Percentiles rank a stretch among this genome's conserved stretches.
Conservation (phyloP, 1,139 yeast species). For the Hemisphaericaspora subhashii region DNA sequence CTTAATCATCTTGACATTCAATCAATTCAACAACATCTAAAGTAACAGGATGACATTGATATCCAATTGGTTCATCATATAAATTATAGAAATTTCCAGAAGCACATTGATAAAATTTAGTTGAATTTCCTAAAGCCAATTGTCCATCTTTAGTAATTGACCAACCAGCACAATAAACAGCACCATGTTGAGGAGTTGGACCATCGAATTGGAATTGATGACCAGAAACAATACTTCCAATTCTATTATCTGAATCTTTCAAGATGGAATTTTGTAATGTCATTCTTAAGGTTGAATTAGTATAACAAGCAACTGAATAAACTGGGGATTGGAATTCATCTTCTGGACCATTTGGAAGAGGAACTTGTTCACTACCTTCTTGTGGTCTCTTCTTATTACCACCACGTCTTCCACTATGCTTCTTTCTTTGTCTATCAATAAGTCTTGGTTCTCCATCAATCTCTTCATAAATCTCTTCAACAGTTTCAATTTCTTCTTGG, state of each 20-base stretch:
- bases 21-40: conserved; percentile 38
- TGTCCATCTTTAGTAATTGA: conserved; percentile 36
- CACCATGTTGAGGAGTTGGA: conserved; percentile 44
- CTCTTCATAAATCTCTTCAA: conserved; percentile 15
- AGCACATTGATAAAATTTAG: conserved; percentile 43
- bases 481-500: conserved; percentile 6
- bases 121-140: conserved; percentile 36
- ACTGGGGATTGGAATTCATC: conserved; percentile 24
- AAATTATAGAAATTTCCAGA: conserved; percentile 45
- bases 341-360: conserved; percentile 3
- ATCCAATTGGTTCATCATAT: conserved; percentile 33
- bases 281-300: conserved; percentile 33
- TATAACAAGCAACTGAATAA: conserved; percentile 35
- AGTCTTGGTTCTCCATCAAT: conserved; percentile 12
- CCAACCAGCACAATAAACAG: conserved; percentile 47
- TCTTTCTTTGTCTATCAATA: conserved; percentile 2
- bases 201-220: conserved; percentile 50
- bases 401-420: conserved; percentile 1
- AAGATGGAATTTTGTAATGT: conserved; percentile 34
- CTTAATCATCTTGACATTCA: conserved; percentile 22
- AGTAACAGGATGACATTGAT: conserved; percentile 37
- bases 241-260: conserved; percentile 34
- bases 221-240: conserved; percentile 44
- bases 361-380: not conserved
- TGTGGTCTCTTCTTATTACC: conserved; percentile 1